Conservation (phyloP, 495 filamentous ascomycete species). For the Terfezia claveryi region DNA sequence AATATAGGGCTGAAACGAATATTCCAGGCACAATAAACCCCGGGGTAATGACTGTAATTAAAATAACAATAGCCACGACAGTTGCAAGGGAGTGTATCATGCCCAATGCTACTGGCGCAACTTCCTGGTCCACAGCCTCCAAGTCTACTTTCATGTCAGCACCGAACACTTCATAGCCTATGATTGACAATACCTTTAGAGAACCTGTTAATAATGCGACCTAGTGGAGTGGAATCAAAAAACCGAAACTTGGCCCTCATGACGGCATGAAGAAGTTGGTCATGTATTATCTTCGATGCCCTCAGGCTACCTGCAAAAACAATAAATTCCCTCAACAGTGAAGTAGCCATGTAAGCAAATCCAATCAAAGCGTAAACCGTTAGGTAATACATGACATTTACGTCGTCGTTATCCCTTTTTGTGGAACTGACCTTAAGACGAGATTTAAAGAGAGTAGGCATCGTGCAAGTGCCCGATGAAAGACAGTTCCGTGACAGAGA, state of each 20-base stretch:
- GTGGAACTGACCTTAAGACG: neutral
- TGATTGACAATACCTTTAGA: constrained; percentile 54
- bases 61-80: constrained; percentile 66
- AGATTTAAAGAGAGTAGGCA: constrained; percentile 6
- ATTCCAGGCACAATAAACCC: constrained; percentile 72
- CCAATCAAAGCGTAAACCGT: constrained; percentile 62
- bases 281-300: constrained; percentile 71
- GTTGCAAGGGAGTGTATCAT: constrained; percentile 32
- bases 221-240: constrained; percentile 90
- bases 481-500: constrained; percentile 21
- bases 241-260: constrained; percentile 86
- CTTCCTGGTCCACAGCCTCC: constrained; percentile 86
- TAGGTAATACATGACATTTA: constrained; percentile 70
- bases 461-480: constrained; percentile 16
- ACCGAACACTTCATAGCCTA: neutral
- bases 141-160: neutral
- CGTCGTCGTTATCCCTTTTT: constrained; percentile 22
- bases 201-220: constrained; percentile 96
- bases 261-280: constrained; percentile 52
- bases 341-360: constrained; percentile 46
- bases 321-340: constrained; percentile 57
- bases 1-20: constrained; percentile 68
- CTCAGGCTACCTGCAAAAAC: constrained; percentile 82
- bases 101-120: constrained; percentile 63
- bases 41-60: constrained; percentile 87